These are phyloP conservation scores for Tetrahymena elliotti DNA, from an alignment of 73 alveolate genomes.

Conservation along the genomic window DNA sequence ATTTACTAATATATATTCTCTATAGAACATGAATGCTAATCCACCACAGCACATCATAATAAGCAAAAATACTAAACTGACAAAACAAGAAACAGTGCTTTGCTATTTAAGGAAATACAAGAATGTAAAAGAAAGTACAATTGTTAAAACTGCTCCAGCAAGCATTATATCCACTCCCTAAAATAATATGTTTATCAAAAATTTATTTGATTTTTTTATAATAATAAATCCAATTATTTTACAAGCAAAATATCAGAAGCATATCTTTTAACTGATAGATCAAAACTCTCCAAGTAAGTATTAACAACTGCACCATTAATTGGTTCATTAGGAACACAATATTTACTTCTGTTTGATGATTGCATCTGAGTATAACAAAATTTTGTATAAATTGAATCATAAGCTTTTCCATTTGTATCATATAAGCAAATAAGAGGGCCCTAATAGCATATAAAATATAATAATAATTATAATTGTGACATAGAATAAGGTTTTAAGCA, in stretches of 20 bases:
- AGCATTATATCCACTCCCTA: background rate
- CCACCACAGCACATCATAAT: background rate
- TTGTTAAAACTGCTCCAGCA: background rate
- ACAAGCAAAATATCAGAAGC: constrained; percentile 14
- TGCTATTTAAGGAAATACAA: background rate
- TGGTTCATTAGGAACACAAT: constrained; percentile 42
- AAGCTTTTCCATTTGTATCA: background rate
- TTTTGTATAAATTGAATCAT: constrained; percentile 6
- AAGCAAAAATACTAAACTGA: background rate
- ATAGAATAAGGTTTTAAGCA: background rate
- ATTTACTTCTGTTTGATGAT: constrained; percentile 12
- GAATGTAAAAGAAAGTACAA: background rate
- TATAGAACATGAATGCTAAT: background rate
- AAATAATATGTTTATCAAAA: background rate
- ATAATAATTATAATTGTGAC: background rate
- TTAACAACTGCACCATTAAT: constrained; percentile 17
- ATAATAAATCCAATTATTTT: too few relatives aligned
- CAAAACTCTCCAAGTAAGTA: constrained; percentile 8
- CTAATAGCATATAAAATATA: background rate
- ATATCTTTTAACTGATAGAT: constrained; percentile 8
- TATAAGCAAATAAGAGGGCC: constrained; percentile 18
- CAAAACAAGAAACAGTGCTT: background rate
- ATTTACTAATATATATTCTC: background rate
- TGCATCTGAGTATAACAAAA: constrained; percentile 36
- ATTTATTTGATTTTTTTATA: too few relatives aligned